These are phyloP conservation scores for Thinopyrum elongatum DNA, from an alignment of 176 grass and related monocot genomes.

Conservation along the genomic window DNA sequence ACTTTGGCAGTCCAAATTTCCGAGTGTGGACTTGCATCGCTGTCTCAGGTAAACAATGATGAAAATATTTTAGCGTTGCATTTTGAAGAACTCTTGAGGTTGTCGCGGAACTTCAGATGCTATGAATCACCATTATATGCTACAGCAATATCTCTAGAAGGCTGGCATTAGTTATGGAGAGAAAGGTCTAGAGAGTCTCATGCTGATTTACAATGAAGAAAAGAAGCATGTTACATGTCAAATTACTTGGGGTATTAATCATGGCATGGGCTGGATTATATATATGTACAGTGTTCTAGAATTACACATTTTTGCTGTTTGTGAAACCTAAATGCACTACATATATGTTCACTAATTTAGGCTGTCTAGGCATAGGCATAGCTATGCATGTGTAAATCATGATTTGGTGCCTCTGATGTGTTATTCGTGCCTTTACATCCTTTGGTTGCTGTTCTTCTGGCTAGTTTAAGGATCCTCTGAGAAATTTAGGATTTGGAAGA, in stretches of 20 bases:
- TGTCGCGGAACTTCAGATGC: neutral
- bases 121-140: neutral
- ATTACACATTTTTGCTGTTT: neutral
- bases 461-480: no score
- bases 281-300: neutral
- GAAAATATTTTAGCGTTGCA: neutral
- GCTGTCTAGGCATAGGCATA: neutral
- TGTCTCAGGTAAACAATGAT: conserved; percentile 64
- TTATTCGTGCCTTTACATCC: neutral
- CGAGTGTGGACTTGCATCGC: conserved; percentile 68
- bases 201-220: neutral
- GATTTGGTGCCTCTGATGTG: neutral
- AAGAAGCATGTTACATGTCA: neutral
- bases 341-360: neutral
- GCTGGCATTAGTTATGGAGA: neutral
- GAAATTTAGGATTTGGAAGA: neutral
- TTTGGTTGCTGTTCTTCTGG: neutral
- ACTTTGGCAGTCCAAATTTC: conserved; percentile 69
- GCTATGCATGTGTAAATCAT: neutral
- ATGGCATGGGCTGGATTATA: neutral
- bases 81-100: neutral
- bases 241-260: neutral
- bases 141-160: conserved; percentile 1
- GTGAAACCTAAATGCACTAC: neutral
- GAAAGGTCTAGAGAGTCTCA: neutral